phyloP scores from a whole-genome alignment of 2,329 filamentous ascomycete genomes.

The Neonectria hederae region DNA sequence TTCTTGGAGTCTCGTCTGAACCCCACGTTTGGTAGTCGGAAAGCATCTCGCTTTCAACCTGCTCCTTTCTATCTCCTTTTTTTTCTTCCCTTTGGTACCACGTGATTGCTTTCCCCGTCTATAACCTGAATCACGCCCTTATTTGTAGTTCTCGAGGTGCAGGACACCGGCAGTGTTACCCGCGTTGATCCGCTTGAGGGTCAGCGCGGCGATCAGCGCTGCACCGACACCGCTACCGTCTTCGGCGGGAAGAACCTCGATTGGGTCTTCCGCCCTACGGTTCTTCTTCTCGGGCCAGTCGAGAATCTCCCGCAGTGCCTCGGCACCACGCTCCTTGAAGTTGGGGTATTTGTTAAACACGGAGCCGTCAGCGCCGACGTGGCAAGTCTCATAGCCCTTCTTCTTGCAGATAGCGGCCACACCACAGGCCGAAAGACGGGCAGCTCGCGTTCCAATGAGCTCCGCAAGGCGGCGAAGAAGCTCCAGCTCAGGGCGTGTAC shows the following conservation, averaged over 20 bases:
- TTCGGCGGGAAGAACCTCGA: conserved; percentile 89
- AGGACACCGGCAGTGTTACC: conserved; percentile 72
- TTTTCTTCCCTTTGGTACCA: conserved; percentile 32
- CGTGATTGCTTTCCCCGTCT: conserved; percentile 28
- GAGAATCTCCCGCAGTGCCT: conserved; percentile 91
- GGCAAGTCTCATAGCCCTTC: conserved; percentile 87
- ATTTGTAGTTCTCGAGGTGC: conserved; percentile 69
- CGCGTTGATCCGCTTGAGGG: conserved; percentile 69
- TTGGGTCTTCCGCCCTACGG: conserved; percentile 80
- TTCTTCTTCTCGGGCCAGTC: conserved; percentile 83
- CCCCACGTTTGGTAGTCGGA: conserved; percentile 18
- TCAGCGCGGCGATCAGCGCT: conserved; percentile 85
- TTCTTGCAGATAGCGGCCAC: conserved; percentile 97
- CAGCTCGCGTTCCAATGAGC: conserved; percentile 92
- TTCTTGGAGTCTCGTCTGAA: conserved; percentile 13
- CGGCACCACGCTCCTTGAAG: conserved; percentile 92
- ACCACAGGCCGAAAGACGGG: conserved; percentile 91
- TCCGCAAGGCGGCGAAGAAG: conserved; percentile 89
- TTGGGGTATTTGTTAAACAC: conserved; percentile 99
- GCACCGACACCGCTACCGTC: conserved; percentile 98
- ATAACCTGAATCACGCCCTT: conserved; percentile 21
- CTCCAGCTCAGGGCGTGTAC: conserved; percentile 83
- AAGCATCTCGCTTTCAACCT: conserved; percentile 7
- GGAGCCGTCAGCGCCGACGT: conserved; percentile 95
- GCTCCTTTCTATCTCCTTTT: conserved; percentile 35